A percentile compares a stretch with the other conserved stretches of the same genome.
phyloP scores from a whole-genome alignment of 2,329 filamentous ascomycete species.

The Dactylellina haptotyla region DNA sequence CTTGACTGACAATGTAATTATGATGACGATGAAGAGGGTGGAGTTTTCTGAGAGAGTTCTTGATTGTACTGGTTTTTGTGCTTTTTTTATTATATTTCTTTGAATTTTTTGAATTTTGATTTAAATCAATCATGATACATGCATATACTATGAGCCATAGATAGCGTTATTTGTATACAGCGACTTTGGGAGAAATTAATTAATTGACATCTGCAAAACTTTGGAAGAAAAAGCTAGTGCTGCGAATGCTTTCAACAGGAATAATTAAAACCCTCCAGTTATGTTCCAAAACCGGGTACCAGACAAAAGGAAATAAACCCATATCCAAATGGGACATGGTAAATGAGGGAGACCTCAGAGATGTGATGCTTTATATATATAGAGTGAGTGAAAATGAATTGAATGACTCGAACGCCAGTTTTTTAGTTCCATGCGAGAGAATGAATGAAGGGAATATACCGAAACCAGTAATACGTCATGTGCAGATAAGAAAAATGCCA shows the following conservation, averaged over 20 bases:
- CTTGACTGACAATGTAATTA: background rate
- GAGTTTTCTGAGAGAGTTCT: slow-evolving; percentile 1
- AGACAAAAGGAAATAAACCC: too few species aligned
- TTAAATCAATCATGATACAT: slow-evolving; percentile 7
- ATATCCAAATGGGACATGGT: too few species aligned
- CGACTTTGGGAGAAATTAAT: background rate
- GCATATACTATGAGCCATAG: background rate
- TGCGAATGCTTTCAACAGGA: slow-evolving; percentile 2
- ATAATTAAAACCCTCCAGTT: background rate
- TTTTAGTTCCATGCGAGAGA: slow-evolving; percentile 16
- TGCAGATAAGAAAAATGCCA: background rate
- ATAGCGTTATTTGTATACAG: slow-evolving; percentile 13
- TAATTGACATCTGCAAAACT: slow-evolving; percentile 11
- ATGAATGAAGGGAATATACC: background rate
- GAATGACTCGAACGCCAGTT: slow-evolving; percentile 4
- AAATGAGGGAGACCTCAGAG: too few species aligned
- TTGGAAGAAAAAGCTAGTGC: background rate
- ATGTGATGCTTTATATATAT: background rate
- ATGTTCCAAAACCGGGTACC: background rate
- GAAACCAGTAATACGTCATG: too few species aligned
- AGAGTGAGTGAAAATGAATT: background rate
- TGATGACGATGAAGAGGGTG: background rate
- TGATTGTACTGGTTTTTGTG: background rate
- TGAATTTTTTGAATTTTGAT: slow-evolving; percentile 26
- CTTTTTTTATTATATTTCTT: slow-evolving; percentile 9